Base-by-base conservation (phyloP, 768 basidiomycete genomes). In the Collybiopsis confluens region DNA sequence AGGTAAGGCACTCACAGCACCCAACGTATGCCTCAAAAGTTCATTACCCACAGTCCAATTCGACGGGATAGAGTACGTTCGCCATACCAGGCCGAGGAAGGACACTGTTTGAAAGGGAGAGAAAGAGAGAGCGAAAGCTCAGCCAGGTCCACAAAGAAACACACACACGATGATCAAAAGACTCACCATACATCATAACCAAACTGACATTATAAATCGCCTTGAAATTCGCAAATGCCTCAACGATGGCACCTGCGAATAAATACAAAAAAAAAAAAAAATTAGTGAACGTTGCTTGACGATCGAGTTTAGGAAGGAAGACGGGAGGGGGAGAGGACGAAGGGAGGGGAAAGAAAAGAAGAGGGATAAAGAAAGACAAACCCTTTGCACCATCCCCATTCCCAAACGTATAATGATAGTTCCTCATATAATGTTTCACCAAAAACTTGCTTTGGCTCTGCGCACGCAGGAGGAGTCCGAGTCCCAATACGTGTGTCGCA, bases 221-320 rank as follows among this genome's bases (percentile, higher is more conserved):
- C 69, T 98, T 98, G 94, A 95, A 99, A 67, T 97, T 98, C 24
- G 81, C 77, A 61, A 98, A 99, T 0, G 96, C 92, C 65, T 99
- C 97, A 36, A 85, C 77, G n/a, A 94, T 81, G 0, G 96, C 95
- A 43, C 30, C 30, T 33, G 30, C 5, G 13, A 33, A 33, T n/a
- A n/a, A n/a, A n/a, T n/a, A n/a, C n/a, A n/a, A n/a, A n/a, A n/a
- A n/a, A n/a, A n/a, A n/a, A n/a, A n/a, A n/a, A n/a, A n/a, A n/a
- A n/a, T n/a, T n/a, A n/a, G n/a, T n/a, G n/a, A n/a, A n/a, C n/a
- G n/a, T n/a, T n/a, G n/a, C n/a, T n/a, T n/a, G n/a, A n/a, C n/a
- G n/a, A n/a, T n/a, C n/a, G n/a, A n/a, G n/a, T n/a, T n/a, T n/a
- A n/a, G n/a, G n/a, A n/a, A n/a, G n/a, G n/a, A n/a, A n/a, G n/a